These are phyloP conservation scores for Coemansia umbellata DNA, from an alignment of 192 early-diverging fungal genomes.

Conservation along the genomic window DNA sequence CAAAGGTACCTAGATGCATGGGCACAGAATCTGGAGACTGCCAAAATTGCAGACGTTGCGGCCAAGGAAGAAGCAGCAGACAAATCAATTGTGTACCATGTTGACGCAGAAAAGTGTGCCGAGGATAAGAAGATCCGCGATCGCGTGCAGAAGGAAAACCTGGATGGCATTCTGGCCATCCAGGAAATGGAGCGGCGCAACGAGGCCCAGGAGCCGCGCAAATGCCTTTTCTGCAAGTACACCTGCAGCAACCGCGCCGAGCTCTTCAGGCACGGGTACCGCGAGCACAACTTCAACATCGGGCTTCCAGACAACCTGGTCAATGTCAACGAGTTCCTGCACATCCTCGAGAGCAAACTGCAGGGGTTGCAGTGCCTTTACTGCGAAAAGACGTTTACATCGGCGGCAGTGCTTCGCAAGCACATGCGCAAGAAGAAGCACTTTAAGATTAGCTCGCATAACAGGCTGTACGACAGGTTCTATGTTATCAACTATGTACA, in stretches of 20 bases:
- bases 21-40: constrained; percentile 54
- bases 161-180: constrained; percentile 66
- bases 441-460: constrained; percentile 88
- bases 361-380: constrained; percentile 78
- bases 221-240: constrained; percentile 93
- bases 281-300: constrained; percentile 92
- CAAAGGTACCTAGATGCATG: constrained; percentile 74
- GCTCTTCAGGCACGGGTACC: constrained; percentile 85
- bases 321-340: constrained; percentile 75
- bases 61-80: constrained; percentile 6
- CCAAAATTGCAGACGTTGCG: constrained; percentile 2
- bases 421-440: constrained; percentile 99
- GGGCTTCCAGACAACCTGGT: constrained; percentile 89
- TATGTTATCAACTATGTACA: constrained; percentile 92
- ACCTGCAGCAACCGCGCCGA: constrained; percentile 63
- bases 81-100: constrained; percentile 24
- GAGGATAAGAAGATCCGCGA: constrained; percentile 69
- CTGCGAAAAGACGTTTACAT: constrained; percentile 91
- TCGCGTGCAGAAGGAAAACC: constrained; percentile 63
- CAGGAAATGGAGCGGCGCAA: constrained; percentile 71
- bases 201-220: constrained; percentile 62
- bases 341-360: constrained; percentile 70
- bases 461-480: constrained; percentile 88
- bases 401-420: constrained; percentile 81
- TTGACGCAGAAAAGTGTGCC: constrained; percentile 56